These are phyloP conservation scores for Hansenula sp. DNA, from an alignment of 1,139 yeast species.

Conservation along the genomic window DNA sequence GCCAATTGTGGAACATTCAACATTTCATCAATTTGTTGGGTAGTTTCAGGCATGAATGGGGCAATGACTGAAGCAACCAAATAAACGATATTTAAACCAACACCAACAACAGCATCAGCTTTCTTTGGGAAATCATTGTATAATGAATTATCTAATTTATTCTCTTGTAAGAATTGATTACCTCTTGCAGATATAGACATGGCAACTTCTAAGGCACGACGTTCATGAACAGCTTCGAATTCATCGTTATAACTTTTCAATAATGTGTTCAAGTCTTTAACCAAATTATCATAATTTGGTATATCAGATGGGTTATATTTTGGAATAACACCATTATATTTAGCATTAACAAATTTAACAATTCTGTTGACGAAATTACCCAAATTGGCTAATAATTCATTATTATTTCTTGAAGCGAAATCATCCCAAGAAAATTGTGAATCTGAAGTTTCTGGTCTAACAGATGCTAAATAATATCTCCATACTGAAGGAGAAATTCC, in stretches of 20 bases:
- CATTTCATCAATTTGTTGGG: conserved; percentile 65
- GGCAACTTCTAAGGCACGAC: conserved; percentile 86
- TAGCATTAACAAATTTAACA: conserved; percentile 84
- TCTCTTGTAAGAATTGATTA: conserved; percentile 91
- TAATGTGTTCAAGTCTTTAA: conserved; percentile 56
- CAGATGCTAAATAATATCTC: conserved; percentile 91
- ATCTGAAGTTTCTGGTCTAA: conserved; percentile 94
- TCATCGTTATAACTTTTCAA: conserved; percentile 58
- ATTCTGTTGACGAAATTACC: conserved; percentile 96
- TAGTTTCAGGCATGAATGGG: conserved; percentile 90
- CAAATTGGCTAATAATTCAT: conserved; percentile 88
- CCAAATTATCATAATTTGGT: conserved; percentile 45
- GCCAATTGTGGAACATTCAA: conserved; percentile 77
- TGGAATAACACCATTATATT: conserved; percentile 89
- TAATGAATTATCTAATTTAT: conserved; percentile 85
- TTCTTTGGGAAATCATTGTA: conserved; percentile 71
- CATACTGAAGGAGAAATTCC: conserved; percentile 91
- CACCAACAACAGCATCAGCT: conserved; percentile 90
- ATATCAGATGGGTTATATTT: conserved; percentile 41
- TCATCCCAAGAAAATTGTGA: conserved; percentile 97
- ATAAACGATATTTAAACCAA: conserved; percentile 85
- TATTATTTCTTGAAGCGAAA: conserved; percentile 88
- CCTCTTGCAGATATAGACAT: conserved; percentile 93
- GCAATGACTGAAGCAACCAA: conserved; percentile 71
- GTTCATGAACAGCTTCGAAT: conserved; percentile 76